These are phyloP conservation scores for Camellia lanceoleosa DNA, from an alignment of 148 eudicot genomes.

Conservation along the genomic window DNA sequence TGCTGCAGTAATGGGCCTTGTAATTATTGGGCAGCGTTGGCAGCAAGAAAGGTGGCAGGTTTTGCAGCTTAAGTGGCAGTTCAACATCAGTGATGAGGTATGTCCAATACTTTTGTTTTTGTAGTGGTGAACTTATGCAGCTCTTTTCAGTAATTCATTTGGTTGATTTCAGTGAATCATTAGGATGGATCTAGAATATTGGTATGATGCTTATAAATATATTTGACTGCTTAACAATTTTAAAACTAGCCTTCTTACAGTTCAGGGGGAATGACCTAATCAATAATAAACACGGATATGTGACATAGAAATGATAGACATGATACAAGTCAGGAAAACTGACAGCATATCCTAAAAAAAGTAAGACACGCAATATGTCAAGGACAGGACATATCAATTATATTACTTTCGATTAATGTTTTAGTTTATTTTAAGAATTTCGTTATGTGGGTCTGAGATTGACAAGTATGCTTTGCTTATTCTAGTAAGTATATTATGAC, in stretches of 20 bases:
- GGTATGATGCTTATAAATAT: background rate
- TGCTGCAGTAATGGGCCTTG: conserved; percentile 95
- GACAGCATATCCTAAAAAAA: background rate
- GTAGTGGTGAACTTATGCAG: background rate
- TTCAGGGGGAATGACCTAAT: background rate
- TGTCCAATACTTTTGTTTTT: background rate
- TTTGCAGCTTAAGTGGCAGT: conserved; percentile 65
- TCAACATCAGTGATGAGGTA: conserved; percentile 61
- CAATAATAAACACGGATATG: too few relatives aligned
- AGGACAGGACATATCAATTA: background rate
- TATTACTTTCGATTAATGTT: background rate
- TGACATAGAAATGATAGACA: background rate
- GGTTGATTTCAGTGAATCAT: background rate
- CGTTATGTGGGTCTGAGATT: background rate
- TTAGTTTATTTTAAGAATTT: background rate
- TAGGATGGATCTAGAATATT: background rate
- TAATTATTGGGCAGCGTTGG: conserved; percentile 73
- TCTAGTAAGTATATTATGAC: background rate
- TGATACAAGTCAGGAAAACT: background rate
- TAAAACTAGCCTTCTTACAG: conserved; percentile 2
- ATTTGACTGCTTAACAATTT: background rate
- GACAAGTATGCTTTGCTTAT: background rate
- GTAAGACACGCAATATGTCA: background rate
- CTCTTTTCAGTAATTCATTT: background rate
- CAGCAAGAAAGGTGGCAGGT: conserved; percentile 73